phyloP scores from a whole-genome alignment of 2,329 filamentous ascomycete genomes.

The Epichloe sibirici region DNA sequence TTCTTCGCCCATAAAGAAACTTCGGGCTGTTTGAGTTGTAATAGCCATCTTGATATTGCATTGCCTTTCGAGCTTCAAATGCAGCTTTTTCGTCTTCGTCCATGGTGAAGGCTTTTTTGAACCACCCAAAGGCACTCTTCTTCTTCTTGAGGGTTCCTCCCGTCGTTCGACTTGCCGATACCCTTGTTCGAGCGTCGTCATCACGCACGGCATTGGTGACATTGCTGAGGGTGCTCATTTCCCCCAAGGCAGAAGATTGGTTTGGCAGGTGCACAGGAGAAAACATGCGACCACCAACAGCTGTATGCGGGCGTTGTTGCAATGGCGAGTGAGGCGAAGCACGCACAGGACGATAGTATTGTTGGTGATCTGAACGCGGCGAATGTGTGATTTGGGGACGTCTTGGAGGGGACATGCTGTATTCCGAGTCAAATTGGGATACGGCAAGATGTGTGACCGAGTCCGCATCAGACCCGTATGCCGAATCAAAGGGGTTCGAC shows the following conservation, averaged over 20 bases:
- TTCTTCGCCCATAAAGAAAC: conserved; percentile 43
- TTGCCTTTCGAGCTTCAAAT: conserved; percentile 43
- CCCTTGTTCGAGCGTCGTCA: conserved; percentile 18
- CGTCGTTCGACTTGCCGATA: conserved; percentile 16
- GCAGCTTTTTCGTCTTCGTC: conserved; percentile 50
- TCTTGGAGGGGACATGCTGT: conserved; percentile 14
- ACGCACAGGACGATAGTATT: conserved; percentile 49
- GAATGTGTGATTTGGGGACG: conserved; percentile 18
- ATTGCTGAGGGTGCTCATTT: conserved; percentile 45
- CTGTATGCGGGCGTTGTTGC: conserved; percentile 46
- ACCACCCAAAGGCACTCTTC: conserved; percentile 54
- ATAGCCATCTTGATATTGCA: conserved; percentile 34
- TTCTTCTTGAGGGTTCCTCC: conserved; percentile 48
- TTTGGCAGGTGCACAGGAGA: conserved; percentile 31
- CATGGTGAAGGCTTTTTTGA: conserved; percentile 55
- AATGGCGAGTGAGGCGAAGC: conserved; percentile 52
- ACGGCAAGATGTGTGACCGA: conserved; percentile 19
- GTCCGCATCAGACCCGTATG: conserved; percentile 36
- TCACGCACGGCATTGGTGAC: conserved; percentile 35
- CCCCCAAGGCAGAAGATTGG: conserved; percentile 39
- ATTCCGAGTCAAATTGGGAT: conserved; percentile 23
- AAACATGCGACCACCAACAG: conserved; percentile 24
- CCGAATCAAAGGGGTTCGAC: conserved; percentile 29
- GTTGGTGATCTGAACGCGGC: conserved; percentile 26
- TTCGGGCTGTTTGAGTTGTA: conserved; percentile 38